phyloP scores from a whole-genome alignment of 2,329 filamentous ascomycete species.

The Aureobasidium sp. region DNA sequence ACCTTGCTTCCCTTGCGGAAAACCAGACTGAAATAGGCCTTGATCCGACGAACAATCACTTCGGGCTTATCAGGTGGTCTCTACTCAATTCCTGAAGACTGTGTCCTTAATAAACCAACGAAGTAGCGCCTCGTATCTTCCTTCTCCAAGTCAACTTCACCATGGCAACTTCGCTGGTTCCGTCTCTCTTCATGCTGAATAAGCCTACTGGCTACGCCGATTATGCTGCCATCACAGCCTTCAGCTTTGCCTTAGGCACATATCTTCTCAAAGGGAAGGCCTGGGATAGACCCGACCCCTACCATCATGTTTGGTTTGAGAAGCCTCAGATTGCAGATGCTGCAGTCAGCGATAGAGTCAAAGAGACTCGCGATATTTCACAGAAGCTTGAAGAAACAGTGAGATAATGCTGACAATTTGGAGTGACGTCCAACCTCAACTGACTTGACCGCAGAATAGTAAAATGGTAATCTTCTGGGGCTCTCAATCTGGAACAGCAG shows the following conservation, averaged over 20 bases:
- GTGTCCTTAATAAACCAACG: background rate
- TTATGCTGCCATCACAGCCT: background rate
- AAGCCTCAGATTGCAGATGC: background rate
- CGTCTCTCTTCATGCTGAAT: background rate
- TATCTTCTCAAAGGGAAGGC: background rate
- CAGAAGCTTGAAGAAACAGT: background rate
- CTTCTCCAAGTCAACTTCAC: background rate
- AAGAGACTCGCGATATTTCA: conserved; percentile 1
- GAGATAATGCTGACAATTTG: background rate
- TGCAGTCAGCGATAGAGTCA: background rate
- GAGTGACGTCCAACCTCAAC: background rate
- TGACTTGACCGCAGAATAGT: conserved; percentile 11
- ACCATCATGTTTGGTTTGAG: conserved; percentile 1
- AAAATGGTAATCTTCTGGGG: conserved; percentile 39
- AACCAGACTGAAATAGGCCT: background rate
- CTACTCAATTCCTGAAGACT: background rate
- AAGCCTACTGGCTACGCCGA: background rate
- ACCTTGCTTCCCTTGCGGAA: background rate
- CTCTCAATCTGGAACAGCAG: conserved; percentile 41
- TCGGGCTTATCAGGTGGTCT: background rate
- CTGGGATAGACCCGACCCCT: conserved; percentile 4
- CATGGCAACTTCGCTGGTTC: background rate
- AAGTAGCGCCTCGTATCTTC: background rate
- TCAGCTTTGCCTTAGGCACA: background rate
- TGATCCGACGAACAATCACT: background rate